phyloP scores from a whole-genome alignment of 2,329 filamentous ascomycete genomes.

The Hyphodiscus sp. region DNA sequence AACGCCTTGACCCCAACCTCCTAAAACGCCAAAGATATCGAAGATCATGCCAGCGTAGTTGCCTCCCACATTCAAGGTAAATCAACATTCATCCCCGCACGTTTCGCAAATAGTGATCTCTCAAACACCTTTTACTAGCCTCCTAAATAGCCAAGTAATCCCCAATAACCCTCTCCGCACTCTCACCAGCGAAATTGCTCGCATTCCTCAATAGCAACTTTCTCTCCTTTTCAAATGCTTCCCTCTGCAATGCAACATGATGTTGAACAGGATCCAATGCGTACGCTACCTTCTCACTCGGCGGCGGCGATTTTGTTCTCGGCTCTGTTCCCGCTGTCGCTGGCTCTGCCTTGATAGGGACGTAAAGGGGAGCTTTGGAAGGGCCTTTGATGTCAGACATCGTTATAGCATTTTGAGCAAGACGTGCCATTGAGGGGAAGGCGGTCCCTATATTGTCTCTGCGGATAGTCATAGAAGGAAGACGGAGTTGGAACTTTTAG shows the following conservation, averaged over 20 bases:
- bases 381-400: conserved; percentile 10
- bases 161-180: conserved; percentile 20
- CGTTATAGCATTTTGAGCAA: conserved; percentile 4
- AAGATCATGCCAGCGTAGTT: too few species aligned
- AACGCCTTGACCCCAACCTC: not conserved
- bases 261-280: conserved; percentile 35
- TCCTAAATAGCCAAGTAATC: conserved; percentile 23
- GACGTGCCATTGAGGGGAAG: conserved; percentile 8
- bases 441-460: conserved; percentile 23
- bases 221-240: conserved; percentile 38
- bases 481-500: conserved; percentile 46
- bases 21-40: not conserved
- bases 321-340: too few species aligned
- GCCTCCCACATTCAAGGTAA: not conserved
- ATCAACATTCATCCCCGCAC: not conserved
- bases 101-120: not conserved
- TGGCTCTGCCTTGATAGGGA: not conserved
- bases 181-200: conserved; percentile 19
- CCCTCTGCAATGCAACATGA: conserved; percentile 41
- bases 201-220: conserved; percentile 30
- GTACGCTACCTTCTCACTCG: not conserved
- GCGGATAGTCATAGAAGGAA: conserved; percentile 55
- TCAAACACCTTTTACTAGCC: not conserved
- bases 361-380: not conserved
- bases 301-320: not conserved